Evolutionary conservation across 768 basidiomycete genomes (phyloP), one percentile per base, ranked within the genome.

Genomic region (Bullera alba): DNA sequence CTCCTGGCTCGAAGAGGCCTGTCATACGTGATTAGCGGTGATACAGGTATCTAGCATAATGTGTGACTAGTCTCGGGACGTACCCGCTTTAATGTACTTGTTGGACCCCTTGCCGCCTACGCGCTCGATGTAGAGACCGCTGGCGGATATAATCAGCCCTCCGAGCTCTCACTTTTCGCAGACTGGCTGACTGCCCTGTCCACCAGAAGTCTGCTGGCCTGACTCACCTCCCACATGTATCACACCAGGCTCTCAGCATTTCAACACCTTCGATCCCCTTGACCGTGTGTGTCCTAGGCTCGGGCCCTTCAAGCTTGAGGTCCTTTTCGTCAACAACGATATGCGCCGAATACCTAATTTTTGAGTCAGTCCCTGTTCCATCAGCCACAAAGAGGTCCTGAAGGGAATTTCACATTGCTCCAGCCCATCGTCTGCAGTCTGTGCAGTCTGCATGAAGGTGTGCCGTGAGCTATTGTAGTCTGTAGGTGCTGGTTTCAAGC

Each of bases 401-500:
- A 34, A 5, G 14, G 19, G 21, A 51, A 4, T 22, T 47, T 25
- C 22, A 56, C 54, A 56, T 42, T 19, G 50, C 36, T 14, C 54
- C 54, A 35, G 54, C 42, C 54, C 54, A 56, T 42, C 54, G n/a
- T 30, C 54, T 46, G 26, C 54, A 56, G 26, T 56, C 54, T 2
- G 48, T 49, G 28, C 54, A 56, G 32, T 56, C 50, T 56, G 25
- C 7, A n/a, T 4, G 23, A n/a, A 43, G 5, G n/a, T 22, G 25
- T 27, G 17, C 19, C 22, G 15, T 7, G 16, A 10, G 12, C 27
- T 21, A 43, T 34, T 34, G 32, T 34, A n/a, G 10, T 34, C n/a
- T 34, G 10, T 34, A 10, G 10, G 10, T 34, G 10, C 10, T 10
- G 32, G 14, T 43, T 26, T 7, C 22, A 16, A 23, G 19, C 8